These are phyloP conservation scores for Kodamaea sp. DNA, from an alignment of 1,139 yeast species.

Conservation along the genomic window DNA sequence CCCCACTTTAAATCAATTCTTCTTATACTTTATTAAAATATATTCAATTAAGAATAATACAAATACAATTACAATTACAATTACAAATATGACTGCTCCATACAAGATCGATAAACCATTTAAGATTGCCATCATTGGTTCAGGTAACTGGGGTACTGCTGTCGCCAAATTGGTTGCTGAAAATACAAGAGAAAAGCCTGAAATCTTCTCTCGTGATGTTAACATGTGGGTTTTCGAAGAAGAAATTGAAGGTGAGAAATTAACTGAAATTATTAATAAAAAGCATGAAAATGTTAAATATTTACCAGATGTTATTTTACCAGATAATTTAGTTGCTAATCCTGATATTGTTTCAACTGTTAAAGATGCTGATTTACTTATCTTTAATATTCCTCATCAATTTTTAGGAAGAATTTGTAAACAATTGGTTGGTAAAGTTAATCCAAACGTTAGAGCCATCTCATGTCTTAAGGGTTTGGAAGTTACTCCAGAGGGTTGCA, in stretches of 20 bases:
- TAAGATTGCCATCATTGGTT: constrained; percentile 63
- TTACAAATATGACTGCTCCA: constrained; percentile 31
- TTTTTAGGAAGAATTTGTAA: constrained; percentile 70
- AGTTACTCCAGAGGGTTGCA: constrained; percentile 75
- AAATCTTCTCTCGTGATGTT: constrained; percentile 63
- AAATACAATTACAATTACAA: no score
- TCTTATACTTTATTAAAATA: neutral
- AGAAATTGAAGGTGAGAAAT: constrained; percentile 59
- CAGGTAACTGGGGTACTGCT: constrained; percentile 94
- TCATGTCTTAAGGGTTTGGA: constrained; percentile 93
- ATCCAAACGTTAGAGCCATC: constrained; percentile 71
- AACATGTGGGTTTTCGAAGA: constrained; percentile 97
- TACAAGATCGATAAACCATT: constrained; percentile 40
- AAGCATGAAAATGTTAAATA: constrained; percentile 87
- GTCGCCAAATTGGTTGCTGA: constrained; percentile 93
- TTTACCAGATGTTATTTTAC: constrained; percentile 77
- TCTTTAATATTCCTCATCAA: constrained; percentile 94
- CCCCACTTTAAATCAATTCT: neutral
- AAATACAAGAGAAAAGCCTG: constrained; percentile 66
- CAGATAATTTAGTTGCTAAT: constrained; percentile 75
- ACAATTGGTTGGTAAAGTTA: constrained; percentile 72
- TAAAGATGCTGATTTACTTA: constrained; percentile 71
- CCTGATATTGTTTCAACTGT: constrained; percentile 77
- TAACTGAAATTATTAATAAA: constrained; percentile 83
- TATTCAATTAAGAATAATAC: neutral